Conservation (phyloP, 2,329 filamentous ascomycete species). For the Metarhizium guizhouense region DNA sequence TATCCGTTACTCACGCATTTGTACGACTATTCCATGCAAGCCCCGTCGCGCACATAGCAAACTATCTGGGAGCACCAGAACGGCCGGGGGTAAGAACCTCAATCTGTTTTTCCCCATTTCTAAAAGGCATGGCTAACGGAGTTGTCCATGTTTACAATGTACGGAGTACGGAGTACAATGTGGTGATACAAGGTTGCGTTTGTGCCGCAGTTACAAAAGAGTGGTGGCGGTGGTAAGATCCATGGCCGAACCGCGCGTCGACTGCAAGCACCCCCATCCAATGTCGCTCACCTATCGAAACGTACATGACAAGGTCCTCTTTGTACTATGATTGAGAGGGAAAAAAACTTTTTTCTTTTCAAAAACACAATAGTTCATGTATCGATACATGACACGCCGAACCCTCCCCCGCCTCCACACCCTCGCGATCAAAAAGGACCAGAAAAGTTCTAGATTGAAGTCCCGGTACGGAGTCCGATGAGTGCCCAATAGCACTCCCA, state of each 20-base stretch:
- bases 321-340: too few relatives aligned
- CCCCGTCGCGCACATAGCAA: neutral
- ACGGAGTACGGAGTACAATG: neutral
- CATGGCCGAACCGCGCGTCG: neutral
- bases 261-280: neutral
- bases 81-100: neutral
- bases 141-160: neutral
- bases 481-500: too few relatives aligned
- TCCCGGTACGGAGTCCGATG: too few relatives aligned
- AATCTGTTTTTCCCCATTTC: neutral
- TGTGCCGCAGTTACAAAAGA: neutral
- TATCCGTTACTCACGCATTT: neutral
- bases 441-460: neutral
- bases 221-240: neutral
- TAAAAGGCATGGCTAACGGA: neutral
- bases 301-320: too few relatives aligned
- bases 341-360: too few relatives aligned
- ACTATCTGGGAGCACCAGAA: neutral
- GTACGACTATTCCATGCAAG: neutral
- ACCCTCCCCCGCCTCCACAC: too few relatives aligned
- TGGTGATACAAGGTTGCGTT: neutral
- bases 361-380: neutral
- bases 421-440: neutral
- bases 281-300: neutral
- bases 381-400: neutral